Percentiles rank a stretch among this genome's conserved stretches.
phyloP scores from a whole-genome alignment of 345 rosid genomes.

The Salix koriyanagi region DNA sequence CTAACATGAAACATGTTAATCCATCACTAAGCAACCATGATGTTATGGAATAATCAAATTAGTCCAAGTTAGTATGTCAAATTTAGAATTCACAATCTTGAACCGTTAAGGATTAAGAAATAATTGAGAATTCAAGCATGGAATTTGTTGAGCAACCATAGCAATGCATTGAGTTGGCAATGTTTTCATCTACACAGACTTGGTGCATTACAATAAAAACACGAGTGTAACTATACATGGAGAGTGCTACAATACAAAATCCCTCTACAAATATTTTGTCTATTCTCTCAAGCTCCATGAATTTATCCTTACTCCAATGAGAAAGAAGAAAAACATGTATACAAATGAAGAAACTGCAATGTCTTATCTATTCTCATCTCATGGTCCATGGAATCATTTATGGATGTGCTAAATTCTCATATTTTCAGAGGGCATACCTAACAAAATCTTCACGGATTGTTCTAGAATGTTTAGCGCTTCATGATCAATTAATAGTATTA shows the following conservation, averaged over 20 bases:
- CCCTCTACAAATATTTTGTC: constrained; percentile 8
- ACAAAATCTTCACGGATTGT: too few relatives aligned
- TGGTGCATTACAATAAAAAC: too few relatives aligned
- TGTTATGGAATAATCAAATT: too few relatives aligned
- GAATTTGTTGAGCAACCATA: constrained; percentile 13
- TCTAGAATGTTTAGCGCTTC: too few relatives aligned
- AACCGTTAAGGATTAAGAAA: constrained; percentile 12
- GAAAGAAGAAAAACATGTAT: constrained; percentile 21
- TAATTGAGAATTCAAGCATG: not conserved
- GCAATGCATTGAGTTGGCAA: not conserved
- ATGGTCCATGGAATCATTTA: too few relatives aligned
- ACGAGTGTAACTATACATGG: not conserved
- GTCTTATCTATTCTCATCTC: too few relatives aligned
- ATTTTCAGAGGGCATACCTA: too few relatives aligned
- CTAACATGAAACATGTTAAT: too few relatives aligned
- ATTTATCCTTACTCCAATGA: constrained; percentile 19
- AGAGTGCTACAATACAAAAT: constrained; percentile 11
- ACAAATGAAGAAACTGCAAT: constrained; percentile 2
- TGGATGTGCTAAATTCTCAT: too few relatives aligned
- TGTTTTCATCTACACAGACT: not conserved
- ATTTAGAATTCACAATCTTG: constrained; percentile 6
- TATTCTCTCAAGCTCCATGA: constrained; percentile 8
- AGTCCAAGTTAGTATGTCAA: too few relatives aligned
- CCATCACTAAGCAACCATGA: too few relatives aligned
- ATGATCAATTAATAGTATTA: too few relatives aligned